These are phyloP conservation scores for Alternaria brassicicola DNA, from an alignment of 2,329 filamentous ascomycete species.

Conservation along the genomic window DNA sequence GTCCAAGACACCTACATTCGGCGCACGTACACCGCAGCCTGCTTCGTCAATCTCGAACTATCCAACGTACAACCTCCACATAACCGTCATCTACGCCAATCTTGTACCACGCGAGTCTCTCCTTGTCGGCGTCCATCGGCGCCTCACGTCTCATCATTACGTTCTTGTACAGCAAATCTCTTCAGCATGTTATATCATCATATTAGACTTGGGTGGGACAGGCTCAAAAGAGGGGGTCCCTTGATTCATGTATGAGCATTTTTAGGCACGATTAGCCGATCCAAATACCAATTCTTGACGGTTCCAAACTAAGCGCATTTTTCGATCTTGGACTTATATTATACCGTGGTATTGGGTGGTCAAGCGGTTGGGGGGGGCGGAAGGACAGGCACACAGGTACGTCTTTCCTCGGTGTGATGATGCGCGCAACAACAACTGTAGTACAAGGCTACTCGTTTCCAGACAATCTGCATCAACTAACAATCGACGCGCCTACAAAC, in stretches of 20 bases:
- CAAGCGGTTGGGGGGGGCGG: neutral
- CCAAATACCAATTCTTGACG: neutral
- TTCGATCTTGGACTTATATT: neutral
- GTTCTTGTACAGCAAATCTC: neutral
- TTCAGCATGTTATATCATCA: neutral
- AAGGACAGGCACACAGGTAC: neutral
- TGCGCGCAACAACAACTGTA: neutral
- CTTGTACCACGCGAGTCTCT: neutral
- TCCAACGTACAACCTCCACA: neutral
- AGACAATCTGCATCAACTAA: neutral
- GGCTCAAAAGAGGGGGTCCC: neutral
- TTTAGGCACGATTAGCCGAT: neutral
- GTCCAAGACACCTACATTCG: neutral
- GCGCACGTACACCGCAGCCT: neutral
- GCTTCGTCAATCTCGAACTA: neutral
- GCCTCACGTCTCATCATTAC: neutral
- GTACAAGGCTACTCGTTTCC: too few relatives aligned
- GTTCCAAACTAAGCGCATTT: neutral
- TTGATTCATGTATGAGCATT: neutral
- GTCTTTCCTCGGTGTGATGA: neutral
- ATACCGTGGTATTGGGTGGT: neutral
- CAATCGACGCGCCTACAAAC: neutral
- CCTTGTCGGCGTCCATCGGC: neutral
- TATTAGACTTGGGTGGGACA: neutral
- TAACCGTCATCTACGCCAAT: neutral